A percentile compares a stretch with the other conserved stretches of the same genome.
These are phyloP conservation scores for Cladosporium sp. DNA, from an alignment of 2,329 filamentous ascomycete genomes.

Conservation along the genomic window DNA sequence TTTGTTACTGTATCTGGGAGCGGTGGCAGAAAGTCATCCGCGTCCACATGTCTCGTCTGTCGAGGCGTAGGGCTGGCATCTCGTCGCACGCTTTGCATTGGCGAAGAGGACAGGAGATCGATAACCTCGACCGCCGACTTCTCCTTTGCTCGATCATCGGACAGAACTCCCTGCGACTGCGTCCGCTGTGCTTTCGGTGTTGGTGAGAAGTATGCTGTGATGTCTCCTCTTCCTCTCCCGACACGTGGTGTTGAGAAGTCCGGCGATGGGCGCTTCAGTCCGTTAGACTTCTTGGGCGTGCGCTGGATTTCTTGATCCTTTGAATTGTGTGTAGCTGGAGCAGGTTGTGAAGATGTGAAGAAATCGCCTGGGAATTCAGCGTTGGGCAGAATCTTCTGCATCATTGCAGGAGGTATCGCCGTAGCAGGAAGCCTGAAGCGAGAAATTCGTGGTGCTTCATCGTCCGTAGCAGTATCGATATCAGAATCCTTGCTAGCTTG, in stretches of 20 bases:
- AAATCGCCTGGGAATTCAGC: not conserved
- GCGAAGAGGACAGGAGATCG: slow-evolving; percentile 29
- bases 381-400: not conserved
- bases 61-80: slow-evolving; percentile 5
- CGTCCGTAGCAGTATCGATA: not conserved
- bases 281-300: slow-evolving; percentile 20
- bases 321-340: not conserved
- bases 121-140: slow-evolving; percentile 20
- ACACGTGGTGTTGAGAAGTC: slow-evolving; percentile 23
- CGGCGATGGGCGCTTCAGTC: slow-evolving; percentile 25
- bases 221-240: slow-evolving; percentile 21
- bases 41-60: not conserved
- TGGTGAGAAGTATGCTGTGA: slow-evolving; percentile 26
- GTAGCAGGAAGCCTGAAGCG: not conserved
- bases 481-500: not conserved
- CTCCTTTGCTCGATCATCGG: not conserved
- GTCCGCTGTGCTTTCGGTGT: slow-evolving; percentile 17
- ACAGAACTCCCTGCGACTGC: not conserved
- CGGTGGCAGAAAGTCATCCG: slow-evolving; percentile 12
- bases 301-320: slow-evolving; percentile 7
- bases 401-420: not conserved
- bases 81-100: slow-evolving; percentile 9
- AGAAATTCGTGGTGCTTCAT: slow-evolving; percentile 14
- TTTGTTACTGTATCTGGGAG: slow-evolving; percentile 32
- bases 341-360: not conserved